phyloP scores from a whole-genome alignment of 805 yeast species.

The Kluyveromyces starmeri region DNA sequence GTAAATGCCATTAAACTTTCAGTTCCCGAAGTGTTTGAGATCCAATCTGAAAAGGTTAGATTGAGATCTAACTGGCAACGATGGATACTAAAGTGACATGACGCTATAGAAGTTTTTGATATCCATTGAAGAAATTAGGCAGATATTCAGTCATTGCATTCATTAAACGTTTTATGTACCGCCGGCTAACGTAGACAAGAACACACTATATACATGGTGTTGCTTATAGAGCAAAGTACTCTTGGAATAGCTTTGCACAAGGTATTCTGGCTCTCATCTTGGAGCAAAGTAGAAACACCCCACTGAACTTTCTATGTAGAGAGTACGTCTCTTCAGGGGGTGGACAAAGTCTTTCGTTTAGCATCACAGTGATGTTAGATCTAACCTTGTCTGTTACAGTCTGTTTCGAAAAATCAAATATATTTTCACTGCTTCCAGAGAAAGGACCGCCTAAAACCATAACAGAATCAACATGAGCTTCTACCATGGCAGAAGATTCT shows the following conservation, averaged over 20 bases:
- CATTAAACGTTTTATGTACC: no score
- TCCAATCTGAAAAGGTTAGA: background rate
- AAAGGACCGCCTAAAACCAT: slow-evolving; percentile 91
- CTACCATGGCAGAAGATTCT: slow-evolving; percentile 79
- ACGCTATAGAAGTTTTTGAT: no score
- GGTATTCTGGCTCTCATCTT: slow-evolving; percentile 76
- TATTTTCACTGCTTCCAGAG: slow-evolving; percentile 34
- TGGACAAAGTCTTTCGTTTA: slow-evolving; percentile 84
- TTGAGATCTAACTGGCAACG: background rate
- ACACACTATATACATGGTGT: no score
- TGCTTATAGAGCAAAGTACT: slow-evolving; percentile 55
- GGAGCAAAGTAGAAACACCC: slow-evolving; percentile 86
- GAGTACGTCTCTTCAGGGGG: slow-evolving; percentile 98
- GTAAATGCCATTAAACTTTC: background rate
- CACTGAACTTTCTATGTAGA: slow-evolving; percentile 90
- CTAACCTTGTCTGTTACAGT: slow-evolving; percentile 92
- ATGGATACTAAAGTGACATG: slow-evolving; percentile 1
- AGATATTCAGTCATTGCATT: no score
- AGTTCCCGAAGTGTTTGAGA: slow-evolving; percentile 3
- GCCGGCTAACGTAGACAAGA: no score
- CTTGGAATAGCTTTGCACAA: slow-evolving; percentile 64
- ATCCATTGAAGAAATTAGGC: no score
- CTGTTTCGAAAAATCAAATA: slow-evolving; percentile 71
- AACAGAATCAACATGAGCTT: slow-evolving; percentile 88
- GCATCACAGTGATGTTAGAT: slow-evolving; percentile 79